phyloP scores from a whole-genome alignment of 495 filamentous ascomycete genomes.

The Trichoderma parareesei region DNA sequence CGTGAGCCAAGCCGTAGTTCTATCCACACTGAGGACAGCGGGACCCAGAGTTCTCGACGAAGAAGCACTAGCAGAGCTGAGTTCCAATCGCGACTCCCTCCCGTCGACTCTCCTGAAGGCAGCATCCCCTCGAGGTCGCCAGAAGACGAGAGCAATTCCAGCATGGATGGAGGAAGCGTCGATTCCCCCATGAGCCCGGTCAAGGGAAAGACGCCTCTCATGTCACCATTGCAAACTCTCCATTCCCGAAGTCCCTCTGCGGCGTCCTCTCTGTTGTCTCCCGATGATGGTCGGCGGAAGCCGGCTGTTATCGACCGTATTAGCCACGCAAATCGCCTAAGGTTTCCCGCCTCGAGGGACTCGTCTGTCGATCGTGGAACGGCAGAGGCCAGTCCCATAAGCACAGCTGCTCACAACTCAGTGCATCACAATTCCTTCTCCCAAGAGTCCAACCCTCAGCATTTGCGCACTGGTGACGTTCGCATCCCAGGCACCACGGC shows the following conservation, averaged over 20 bases:
- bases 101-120: slow-evolving; percentile 22
- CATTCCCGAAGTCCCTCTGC: slow-evolving; percentile 9
- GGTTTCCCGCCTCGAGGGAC: slow-evolving; percentile 46
- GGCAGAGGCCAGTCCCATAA: slow-evolving; percentile 43
- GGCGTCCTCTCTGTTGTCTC: slow-evolving; percentile 20
- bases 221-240: slow-evolving; percentile 19
- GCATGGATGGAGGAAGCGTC: slow-evolving; percentile 28
- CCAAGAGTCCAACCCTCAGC: slow-evolving; percentile 34
- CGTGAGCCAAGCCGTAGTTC: slow-evolving; percentile 1
- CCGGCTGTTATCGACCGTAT: slow-evolving; percentile 46
- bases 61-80: slow-evolving; percentile 34
- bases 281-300: slow-evolving; percentile 21
- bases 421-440: slow-evolving; percentile 44
- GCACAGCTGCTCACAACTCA: slow-evolving; percentile 46
- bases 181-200: slow-evolving; percentile 36
- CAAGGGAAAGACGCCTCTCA: slow-evolving; percentile 27
- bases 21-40: neutral
- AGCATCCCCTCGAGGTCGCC: slow-evolving; percentile 24
- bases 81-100: slow-evolving; percentile 16
- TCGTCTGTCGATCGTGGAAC: slow-evolving; percentile 53
- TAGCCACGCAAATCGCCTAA: slow-evolving; percentile 42
- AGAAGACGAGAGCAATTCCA: slow-evolving; percentile 30
- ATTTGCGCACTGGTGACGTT: slow-evolving; percentile 33
- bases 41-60: slow-evolving; percentile 12
- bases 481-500: slow-evolving; percentile 46